These are phyloP conservation scores for Chaetomium tenue DNA, from an alignment of 495 filamentous ascomycete species.

Conservation along the genomic window DNA sequence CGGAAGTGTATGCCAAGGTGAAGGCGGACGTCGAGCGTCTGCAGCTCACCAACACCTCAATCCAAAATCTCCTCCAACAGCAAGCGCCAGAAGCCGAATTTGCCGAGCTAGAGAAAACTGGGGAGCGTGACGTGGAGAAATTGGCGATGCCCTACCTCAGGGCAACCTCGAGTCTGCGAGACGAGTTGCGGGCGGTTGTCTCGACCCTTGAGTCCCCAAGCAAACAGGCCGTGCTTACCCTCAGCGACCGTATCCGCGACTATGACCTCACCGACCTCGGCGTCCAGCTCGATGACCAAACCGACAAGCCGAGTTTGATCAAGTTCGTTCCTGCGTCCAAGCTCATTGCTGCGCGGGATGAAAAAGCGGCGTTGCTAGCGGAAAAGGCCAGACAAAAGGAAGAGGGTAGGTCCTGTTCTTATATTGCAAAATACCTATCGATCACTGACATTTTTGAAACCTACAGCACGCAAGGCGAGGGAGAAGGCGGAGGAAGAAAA, in stretches of 20 bases:
- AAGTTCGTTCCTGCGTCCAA: constrained; percentile 73
- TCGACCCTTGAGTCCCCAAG: constrained; percentile 51
- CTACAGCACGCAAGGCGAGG: constrained; percentile 47
- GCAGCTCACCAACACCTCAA: constrained; percentile 34
- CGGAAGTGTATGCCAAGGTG: constrained; percentile 40
- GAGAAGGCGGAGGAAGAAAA: constrained; percentile 53
- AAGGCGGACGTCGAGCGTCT: constrained; percentile 41
- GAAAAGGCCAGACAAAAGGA: constrained; percentile 59
- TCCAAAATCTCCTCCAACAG: constrained; percentile 35
- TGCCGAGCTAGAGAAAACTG: constrained; percentile 38
- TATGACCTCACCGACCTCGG: constrained; percentile 72
- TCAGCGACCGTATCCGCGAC: constrained; percentile 81
- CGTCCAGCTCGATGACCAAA: constrained; percentile 83
- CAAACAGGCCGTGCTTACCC: constrained; percentile 60
- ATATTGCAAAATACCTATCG: not conserved
- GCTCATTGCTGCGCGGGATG: constrained; percentile 67
- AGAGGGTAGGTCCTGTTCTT: constrained; percentile 47
- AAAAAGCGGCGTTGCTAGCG: constrained; percentile 58
- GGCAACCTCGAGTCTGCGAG: constrained; percentile 63
- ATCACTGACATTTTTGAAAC: constrained; percentile 1
- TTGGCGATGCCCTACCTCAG: constrained; percentile 63
- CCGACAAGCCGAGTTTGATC: constrained; percentile 67
- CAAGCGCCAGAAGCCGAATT: constrained; percentile 46
- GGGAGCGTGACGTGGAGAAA: constrained; percentile 47
- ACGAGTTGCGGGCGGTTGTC: constrained; percentile 62